A percentile compares a stretch with the other conserved stretches of the same genome.
Evolutionary conservation across 192 early-diverging fungal species (phyloP).

Genomic region (Obelidium mucronatum): DNA sequence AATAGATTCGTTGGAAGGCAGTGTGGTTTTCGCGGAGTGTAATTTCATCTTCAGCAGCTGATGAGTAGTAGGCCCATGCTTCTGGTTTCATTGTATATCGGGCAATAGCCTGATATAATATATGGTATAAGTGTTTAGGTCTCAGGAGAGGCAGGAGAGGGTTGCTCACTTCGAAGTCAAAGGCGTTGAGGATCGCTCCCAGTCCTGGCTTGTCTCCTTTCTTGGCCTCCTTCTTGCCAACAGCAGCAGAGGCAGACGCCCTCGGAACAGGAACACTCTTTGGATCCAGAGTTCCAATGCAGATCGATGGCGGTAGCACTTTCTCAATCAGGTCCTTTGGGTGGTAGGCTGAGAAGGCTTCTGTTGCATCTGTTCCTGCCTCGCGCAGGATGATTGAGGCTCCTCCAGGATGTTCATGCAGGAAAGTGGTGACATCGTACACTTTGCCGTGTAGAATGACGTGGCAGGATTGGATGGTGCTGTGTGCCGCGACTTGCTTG

Average conservation of each 20-base stretch:
- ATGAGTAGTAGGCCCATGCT: too few species aligned
- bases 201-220: constrained; percentile 56
- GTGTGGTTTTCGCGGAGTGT: too few species aligned
- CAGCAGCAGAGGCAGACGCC: constrained; percentile 18
- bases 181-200: constrained; percentile 67
- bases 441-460: constrained; percentile 52
- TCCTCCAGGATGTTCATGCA: constrained; percentile 54
- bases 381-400: too few species aligned
- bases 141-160: neutral
- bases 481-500: constrained; percentile 13
- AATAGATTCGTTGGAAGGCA: too few species aligned
- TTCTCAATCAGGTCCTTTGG: too few species aligned
- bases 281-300: too few species aligned
- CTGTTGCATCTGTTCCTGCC: too few species aligned
- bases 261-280: constrained; percentile 14
- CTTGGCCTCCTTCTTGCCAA: constrained; percentile 22
- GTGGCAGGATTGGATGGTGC: neutral
- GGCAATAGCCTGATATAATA: constrained; percentile 56
- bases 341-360: too few species aligned
- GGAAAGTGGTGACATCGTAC: constrained; percentile 58
- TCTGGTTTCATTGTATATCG: constrained; percentile 60
- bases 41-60: too few species aligned
- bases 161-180: constrained; percentile 68
- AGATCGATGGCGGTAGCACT: too few species aligned
- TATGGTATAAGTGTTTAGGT: neutral